Conservation (phyloP, 2,329 filamentous ascomycete species). For the Penicillium sp. region DNA sequence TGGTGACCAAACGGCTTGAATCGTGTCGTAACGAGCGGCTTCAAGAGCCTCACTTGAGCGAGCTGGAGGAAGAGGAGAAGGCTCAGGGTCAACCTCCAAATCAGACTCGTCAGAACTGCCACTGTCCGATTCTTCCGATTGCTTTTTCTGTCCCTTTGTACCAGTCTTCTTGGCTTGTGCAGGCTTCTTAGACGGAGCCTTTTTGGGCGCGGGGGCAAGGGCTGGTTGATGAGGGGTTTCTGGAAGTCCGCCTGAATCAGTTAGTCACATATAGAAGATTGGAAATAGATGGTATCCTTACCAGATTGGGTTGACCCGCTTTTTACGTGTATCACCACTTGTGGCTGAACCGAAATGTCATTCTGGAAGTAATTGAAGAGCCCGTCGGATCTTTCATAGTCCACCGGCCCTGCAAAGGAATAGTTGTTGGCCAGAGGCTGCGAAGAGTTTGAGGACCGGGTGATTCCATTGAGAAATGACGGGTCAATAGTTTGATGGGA, state of each 20-base stretch:
- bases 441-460: slow-evolving; percentile 16
- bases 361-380: slow-evolving; percentile 33
- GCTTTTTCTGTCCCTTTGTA: slow-evolving; percentile 11
- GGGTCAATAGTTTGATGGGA: slow-evolving; percentile 44
- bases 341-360: slow-evolving; percentile 28
- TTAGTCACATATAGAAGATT: background rate
- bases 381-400: slow-evolving; percentile 30
- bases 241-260: background rate
- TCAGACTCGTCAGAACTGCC: slow-evolving; percentile 54
- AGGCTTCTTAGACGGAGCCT: slow-evolving; percentile 28
- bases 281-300: background rate
- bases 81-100: slow-evolving; percentile 56
- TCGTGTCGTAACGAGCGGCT: slow-evolving; percentile 60
- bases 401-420: slow-evolving; percentile 31
- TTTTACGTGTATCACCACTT: slow-evolving; percentile 11
- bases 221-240: slow-evolving; percentile 12
- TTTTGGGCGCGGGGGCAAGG: slow-evolving; percentile 16
- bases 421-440: slow-evolving; percentile 27
- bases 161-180: slow-evolving; percentile 16
- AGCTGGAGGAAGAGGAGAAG: slow-evolving; percentile 56
- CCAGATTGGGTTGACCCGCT: background rate
- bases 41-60: slow-evolving; percentile 56
- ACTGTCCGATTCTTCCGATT: slow-evolving; percentile 48
- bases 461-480: slow-evolving; percentile 36
- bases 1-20: slow-evolving; percentile 63